Evolutionary conservation across 148 eudicot genomes (phyloP), one percentile per base, ranked within the genome.

Genomic region (Gaultheria prostrata): DNA sequence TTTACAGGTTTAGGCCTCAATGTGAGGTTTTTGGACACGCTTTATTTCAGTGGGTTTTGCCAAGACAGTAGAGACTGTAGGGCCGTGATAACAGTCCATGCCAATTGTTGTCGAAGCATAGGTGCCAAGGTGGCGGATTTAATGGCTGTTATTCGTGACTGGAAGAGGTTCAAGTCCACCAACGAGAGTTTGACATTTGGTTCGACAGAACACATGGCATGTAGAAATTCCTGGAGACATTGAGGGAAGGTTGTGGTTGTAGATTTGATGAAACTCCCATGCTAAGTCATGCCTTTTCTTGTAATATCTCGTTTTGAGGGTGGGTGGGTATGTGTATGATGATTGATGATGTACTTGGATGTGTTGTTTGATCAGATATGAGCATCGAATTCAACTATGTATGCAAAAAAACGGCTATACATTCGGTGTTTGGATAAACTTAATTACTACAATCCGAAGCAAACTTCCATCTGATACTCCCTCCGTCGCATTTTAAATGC

Each of bases 61-160:
- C 83, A 86, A 18, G 84, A 88, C 3, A 94, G 93, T 43, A 53
- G 74, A 1, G 91, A 92, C 70, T 61, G 88, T 4, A 46, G 71
- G 1, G 57, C 76, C 3, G 98, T 95, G n/a, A 74, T 79, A 18
- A 95, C 98, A 3, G 92, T 95, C 35, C 98, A 95, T 78, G 91
- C 96, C 13, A 95, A 93, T 26, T 95, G 98, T 84, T 95, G 98
- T 32, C 87, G 95, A n/a, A 89, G 82, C 77, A 92, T 95, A 14
- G 74, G 73, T 13, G 92, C 98, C 51, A 95, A 95, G 83, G 89
- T 92, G 59, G 43, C 80, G 0, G 98, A 95, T 83, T 76, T 95
- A 57, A 86, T 45, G 6, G 81, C 49, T 0, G 92, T 92, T 12
- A 35, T 94, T 21, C 85, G 49, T 56, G 93, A 93, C 24, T 95